Percentiles rank a stretch among this genome's conserved stretches.
Conservation (phyloP, 2,329 filamentous ascomycete genomes). For the Teratosphaeria viscida region DNA sequence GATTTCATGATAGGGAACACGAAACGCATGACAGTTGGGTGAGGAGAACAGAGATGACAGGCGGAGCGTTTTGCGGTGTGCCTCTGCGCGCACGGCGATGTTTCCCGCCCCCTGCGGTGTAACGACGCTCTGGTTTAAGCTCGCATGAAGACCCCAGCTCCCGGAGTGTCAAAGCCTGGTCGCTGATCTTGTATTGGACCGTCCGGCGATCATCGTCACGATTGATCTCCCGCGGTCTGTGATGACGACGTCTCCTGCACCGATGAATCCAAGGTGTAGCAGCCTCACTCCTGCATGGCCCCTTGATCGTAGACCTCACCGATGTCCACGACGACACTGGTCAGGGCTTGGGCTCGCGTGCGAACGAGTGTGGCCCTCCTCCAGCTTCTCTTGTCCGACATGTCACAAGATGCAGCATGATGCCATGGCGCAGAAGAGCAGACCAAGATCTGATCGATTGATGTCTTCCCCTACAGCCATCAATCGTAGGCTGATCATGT, state of each 20-base stretch:
- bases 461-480: too few species aligned
- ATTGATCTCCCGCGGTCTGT: not conserved
- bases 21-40: slow-evolving; percentile 4
- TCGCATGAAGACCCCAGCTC: not conserved
- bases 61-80: not conserved
- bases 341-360: not conserved
- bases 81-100: not conserved
- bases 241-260: not conserved
- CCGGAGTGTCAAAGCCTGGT: not conserved
- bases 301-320: too few species aligned
- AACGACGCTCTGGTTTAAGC: not conserved
- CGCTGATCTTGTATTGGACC: not conserved
- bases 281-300: not conserved
- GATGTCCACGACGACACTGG: too few species aligned
- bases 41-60: slow-evolving; percentile 1
- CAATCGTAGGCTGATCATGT: too few species aligned
- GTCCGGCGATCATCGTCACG: not conserved
- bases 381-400: too few species aligned
- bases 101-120: not conserved
- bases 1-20: not conserved
- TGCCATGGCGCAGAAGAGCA: too few species aligned
- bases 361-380: not conserved
- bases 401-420: too few species aligned
- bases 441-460: too few species aligned
- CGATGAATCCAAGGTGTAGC: not conserved